Evolutionary conservation across 208 protist species (phyloP), one percentile per base, ranked within the genome.

Genomic region (Trypanosoma grayi): DNA sequence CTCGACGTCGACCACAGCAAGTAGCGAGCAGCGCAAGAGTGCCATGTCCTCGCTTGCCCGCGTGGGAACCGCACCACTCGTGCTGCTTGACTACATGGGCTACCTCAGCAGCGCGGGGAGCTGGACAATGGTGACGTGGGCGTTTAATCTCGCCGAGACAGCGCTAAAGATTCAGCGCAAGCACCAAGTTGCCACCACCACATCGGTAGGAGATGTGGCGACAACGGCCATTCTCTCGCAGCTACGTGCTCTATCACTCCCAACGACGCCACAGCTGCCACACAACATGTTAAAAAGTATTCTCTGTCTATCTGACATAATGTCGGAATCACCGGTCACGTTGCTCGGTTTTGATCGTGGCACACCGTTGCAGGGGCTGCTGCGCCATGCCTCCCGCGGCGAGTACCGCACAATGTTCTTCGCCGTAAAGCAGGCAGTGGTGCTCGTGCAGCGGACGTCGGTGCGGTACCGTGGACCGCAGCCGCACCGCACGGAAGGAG

Each of bases 21-120:
- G 39, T 18, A 40, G 13, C 22, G 22, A 22, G 48, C 18, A 18
- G 16, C 22, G 51, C 25, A 51, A 65, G 22, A 60, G 58, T 31
- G 66, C 41, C n/a, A 65, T 72, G 40, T 41, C 59, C 16, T 57
- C 73, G 1, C n/a, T 74, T 9, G 57, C 58, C 4, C 36, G 60
- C 16, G 45, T 81, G 8, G 77, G 84, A 41, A 60, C 53, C 5
- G 73, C 82, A 1, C 74, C 82, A 43, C 54, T 86, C 10, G 57
- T 93, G 11, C 46, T 90, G 40, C 60, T 93, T 5, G 81, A 88
- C 55, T 87, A 89, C 39, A 73, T 89, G 16, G 77, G 79, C 24
- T 54, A 87, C 66, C 73, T 93, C 28, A 81, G 48, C 45, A 65
- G 40, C 34, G 67, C 66, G 11, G 80, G 79, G 13, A 84, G 61